Base-by-base conservation (phyloP, 164 flowering plant genomes). In the Berberis vulgaris region DNA sequence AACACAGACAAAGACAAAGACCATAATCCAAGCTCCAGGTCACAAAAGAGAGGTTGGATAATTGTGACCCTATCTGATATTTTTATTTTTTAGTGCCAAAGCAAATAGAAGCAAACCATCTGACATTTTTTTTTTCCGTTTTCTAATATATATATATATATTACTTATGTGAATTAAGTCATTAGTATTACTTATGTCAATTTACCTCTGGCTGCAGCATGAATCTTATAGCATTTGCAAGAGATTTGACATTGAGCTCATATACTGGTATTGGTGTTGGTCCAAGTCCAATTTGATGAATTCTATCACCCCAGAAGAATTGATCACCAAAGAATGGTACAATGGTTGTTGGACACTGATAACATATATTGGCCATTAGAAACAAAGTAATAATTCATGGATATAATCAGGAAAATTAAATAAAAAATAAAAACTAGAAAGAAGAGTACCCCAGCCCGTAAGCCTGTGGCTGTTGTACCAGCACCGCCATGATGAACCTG, bases 401-500 rank as follows among this genome's bases (percentile, higher is more conserved):
- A 40, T 41, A 8, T 40, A 7, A 39, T 11, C 43, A 49, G 52
- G 54, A 12, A 57, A 6, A 39, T 6, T 38, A 3, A 65, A 45
- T 2, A 11, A 52, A n/a, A 46, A 1, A 56, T 42, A 10, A 45
- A 59, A 54, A 4, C 40, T 13, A 7, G 2, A 4, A 63, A 10
- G 13, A 54, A 59, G 61, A 65, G 47, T 87, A 93, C 98, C 92
- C 94, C 98, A 54, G 98, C 94, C 71, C 73, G 85, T 59, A 93
- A 74, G 65, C 98, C 98, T 11, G 95, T 82, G 46, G 97, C 97
- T n/a, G 95, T 93, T 40, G 98, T 93, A 71, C 98, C 98, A 62
- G 98, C 97, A 54, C 98, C 98, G 64, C 98, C 98, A 76, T 93
- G 98, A 79, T 93, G 98, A 69, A 93, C 86, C 98, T 90, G 80